phyloP scores from a whole-genome alignment of 768 basidiomycete genomes.

The Daedalea quercina region DNA sequence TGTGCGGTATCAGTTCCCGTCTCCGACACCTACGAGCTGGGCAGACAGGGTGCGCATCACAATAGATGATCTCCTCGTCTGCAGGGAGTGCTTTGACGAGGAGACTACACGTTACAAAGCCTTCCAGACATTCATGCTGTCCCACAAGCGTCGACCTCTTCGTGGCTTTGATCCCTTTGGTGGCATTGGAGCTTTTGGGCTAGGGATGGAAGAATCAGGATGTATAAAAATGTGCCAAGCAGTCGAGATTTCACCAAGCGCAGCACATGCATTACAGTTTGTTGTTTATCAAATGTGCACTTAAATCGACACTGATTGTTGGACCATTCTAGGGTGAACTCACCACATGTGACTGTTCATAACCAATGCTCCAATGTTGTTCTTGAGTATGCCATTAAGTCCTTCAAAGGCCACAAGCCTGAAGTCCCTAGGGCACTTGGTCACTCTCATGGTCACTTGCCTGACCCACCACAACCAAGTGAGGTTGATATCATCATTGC shows the following conservation, averaged over 20 bases:
- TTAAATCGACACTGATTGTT: neutral
- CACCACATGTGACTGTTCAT: conserved; percentile 44
- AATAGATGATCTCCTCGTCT: conserved; percentile 36
- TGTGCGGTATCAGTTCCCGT: conserved; percentile 37
- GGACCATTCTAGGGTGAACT: conserved; percentile 35
- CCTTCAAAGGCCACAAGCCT: conserved; percentile 26
- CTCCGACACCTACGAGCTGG: conserved; percentile 1
- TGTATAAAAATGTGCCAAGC: conserved; percentile 57
- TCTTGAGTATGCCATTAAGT: conserved; percentile 51
- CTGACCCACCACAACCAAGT: conserved; percentile 40
- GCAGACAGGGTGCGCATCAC: conserved; percentile 34
- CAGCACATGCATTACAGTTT: conserved; percentile 58
- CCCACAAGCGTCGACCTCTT: conserved; percentile 13
- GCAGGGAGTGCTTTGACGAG: conserved; percentile 33
- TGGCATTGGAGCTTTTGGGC: conserved; percentile 54
- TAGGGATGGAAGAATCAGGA: conserved; percentile 47
- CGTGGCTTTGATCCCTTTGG: conserved; percentile 36
- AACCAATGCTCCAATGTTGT: conserved; percentile 69
- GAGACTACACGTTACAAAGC: conserved; percentile 24
- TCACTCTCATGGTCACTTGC: conserved; percentile 27
- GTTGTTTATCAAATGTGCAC: no score
- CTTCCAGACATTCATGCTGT: conserved; percentile 28
- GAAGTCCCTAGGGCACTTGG: conserved; percentile 36
- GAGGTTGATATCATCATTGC: conserved; percentile 57
- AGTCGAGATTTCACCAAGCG: conserved; percentile 71